These are phyloP conservation scores for Alectoria sarmentosa DNA, from an alignment of 495 filamentous ascomycete species.

Conservation along the genomic window DNA sequence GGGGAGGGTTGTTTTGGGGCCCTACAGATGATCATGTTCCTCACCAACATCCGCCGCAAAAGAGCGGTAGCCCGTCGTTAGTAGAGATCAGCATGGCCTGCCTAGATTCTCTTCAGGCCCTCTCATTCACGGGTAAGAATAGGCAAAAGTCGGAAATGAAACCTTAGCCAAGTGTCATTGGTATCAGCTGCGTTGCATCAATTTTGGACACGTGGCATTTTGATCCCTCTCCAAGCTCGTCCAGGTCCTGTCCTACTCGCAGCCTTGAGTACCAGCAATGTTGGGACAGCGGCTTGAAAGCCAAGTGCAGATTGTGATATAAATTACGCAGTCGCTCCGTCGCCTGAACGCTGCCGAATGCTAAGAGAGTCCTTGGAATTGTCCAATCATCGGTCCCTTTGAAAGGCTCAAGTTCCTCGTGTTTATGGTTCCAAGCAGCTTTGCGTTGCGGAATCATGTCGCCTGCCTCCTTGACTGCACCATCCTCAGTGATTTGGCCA, in stretches of 20 bases:
- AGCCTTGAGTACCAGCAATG: not conserved
- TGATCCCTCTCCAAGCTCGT: not conserved
- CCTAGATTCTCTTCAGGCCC: too few species aligned
- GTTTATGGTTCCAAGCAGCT: not conserved
- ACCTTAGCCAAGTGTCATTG: not conserved
- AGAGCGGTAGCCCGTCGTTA: not conserved
- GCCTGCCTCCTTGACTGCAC: not conserved
- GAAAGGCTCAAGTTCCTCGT: too few species aligned
- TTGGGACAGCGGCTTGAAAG: not conserved
- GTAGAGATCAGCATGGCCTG: not conserved
- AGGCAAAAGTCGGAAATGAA: not conserved
- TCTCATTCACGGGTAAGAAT: not conserved
- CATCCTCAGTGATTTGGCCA: not conserved
- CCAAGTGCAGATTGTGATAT: not conserved
- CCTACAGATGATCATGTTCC: too few species aligned
- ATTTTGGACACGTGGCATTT: not conserved
- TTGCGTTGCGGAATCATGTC: not conserved
- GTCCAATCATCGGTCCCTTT: not conserved
- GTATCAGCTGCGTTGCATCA: constrained; percentile 10
- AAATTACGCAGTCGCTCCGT: not conserved
- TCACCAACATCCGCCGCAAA: not conserved
- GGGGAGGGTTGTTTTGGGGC: too few species aligned
- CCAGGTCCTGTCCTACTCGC: not conserved
- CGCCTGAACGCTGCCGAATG: not conserved
- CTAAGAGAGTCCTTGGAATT: not conserved